Evolutionary conservation across 148 eudicot species (phyloP), one percentile per base, ranked within the genome.

Genomic region (Fagopyrum tataricum): DNA sequence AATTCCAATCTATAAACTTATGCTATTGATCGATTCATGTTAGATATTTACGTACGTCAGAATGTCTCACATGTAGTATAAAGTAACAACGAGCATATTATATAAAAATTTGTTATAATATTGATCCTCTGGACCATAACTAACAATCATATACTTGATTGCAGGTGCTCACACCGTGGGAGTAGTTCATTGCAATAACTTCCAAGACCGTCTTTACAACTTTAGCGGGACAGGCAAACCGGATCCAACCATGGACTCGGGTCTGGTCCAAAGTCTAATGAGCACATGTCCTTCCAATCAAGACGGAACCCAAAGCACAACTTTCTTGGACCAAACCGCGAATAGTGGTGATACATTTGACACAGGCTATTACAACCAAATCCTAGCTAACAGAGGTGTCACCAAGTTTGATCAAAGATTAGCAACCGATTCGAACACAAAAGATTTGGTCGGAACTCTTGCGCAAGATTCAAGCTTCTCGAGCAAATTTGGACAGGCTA

Each of bases 191-290:
- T 77, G 80, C 18, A 72, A 71, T 44, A 72, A 72, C 72, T 77
- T 77, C 40, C 64, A 77, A 53, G 73, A 73, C 24, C 67, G 80
- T 23, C 39, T 77, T 23, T 47, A 74, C 43, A 77, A 77, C 48
- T 77, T 77, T 41, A 74, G 73, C 42, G 72, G 76, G 17, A 77
- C 72, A 2, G 76, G 76, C n/a, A 20, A 55, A 0, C 73, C 80
- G 1, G 80, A 77, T 40, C 80, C 80, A 4, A 77, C 76, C 23
- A 77, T 77, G 80, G 80, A 77, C 42, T 72, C 70, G n/a, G 37
- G 68, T 41, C 26, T 77, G 0, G 80, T 77, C 7, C 23, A 56
- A 4, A 49, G 73, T 2, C 67, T 77, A 0, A 73, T 23, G 72
- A 53, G 23, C 18, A 73, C 76, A 5, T 77, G 80, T 44, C 69